These are phyloP conservation scores for Umbilicaria muhlenbergii DNA, from an alignment of 495 filamentous ascomycete genomes.

Conservation along the genomic window DNA sequence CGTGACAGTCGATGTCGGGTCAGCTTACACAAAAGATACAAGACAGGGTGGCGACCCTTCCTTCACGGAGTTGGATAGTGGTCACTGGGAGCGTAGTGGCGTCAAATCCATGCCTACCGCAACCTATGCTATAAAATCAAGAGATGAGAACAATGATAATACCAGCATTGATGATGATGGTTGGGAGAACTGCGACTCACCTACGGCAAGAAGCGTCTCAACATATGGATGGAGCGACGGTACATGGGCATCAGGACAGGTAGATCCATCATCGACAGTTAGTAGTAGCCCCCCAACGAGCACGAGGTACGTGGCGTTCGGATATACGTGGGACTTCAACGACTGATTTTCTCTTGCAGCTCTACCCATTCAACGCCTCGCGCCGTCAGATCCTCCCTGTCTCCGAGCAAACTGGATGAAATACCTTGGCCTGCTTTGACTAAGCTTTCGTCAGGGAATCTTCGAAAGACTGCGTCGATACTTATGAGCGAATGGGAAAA, in stretches of 20 bases:
- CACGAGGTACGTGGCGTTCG: conserved; percentile 31
- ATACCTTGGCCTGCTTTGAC: conserved; percentile 53
- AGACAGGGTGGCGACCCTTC: too few species aligned
- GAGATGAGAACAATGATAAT: conserved; percentile 30
- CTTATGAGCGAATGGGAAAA: conserved; percentile 71
- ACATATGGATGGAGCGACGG: conserved; percentile 31
- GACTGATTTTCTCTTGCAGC: conserved; percentile 1
- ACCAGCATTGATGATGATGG: conserved; percentile 42
- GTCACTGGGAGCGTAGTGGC: too few species aligned
- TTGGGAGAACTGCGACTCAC: conserved; percentile 59
- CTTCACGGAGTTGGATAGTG: too few species aligned
- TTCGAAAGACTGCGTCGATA: conserved; percentile 52
- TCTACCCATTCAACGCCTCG: conserved; percentile 12
- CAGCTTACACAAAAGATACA: too few species aligned
- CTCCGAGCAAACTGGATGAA: conserved; percentile 34
- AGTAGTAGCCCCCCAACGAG: conserved; percentile 33
- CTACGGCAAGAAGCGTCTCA: conserved; percentile 29
- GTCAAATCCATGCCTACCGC: too few species aligned
- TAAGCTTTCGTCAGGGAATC: conserved; percentile 47
- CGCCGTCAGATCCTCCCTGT: conserved; percentile 22
- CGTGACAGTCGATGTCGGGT: too few species aligned
- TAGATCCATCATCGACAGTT: conserved; percentile 28
- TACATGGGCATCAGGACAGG: conserved; percentile 5
- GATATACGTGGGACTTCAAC: not conserved
- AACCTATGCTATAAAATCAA: conserved; percentile 6